phyloP scores from a whole-genome alignment of 192 early-diverging fungal species.

The Backusella australiensis region DNA sequence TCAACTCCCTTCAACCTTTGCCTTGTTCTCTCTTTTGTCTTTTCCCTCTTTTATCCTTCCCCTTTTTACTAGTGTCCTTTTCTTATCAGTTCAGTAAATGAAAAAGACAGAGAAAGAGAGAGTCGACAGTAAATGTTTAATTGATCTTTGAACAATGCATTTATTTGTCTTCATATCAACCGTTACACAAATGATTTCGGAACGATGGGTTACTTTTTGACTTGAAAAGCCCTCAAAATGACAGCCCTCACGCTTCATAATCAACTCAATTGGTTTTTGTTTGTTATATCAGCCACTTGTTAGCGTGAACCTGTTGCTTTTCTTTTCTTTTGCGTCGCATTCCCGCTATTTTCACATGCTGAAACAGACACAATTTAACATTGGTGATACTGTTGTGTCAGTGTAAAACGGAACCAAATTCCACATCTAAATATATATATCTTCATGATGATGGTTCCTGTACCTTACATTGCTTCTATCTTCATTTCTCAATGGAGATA shows the following conservation, averaged over 20 bases:
- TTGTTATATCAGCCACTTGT: not conserved
- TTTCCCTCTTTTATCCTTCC: not conserved
- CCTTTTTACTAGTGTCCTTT: not conserved
- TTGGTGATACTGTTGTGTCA: not conserved
- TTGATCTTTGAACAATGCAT: constrained; percentile 1
- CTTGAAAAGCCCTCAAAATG: not conserved
- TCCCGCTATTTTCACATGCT: not conserved
- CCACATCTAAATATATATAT: not conserved
- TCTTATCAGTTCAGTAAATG: not conserved
- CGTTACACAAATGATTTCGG: not conserved
- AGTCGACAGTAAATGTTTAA: not conserved
- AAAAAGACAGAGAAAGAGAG: not conserved
- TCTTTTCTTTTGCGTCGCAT: not conserved
- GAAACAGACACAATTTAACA: constrained; percentile 2
- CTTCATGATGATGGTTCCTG: not conserved
- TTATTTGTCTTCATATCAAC: not conserved
- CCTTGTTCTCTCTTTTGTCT: not conserved
- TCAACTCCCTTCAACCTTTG: not conserved
- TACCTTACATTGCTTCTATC: too few species aligned
- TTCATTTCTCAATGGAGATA: too few species aligned
- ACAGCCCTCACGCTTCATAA: not conserved
- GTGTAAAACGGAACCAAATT: constrained; percentile 1
- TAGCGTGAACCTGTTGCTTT: not conserved
- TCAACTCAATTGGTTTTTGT: not conserved
- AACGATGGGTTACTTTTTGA: not conserved